Evolutionary conservation across 2,329 filamentous ascomycete genomes (phyloP).

Genomic region (Phoma sp.): DNA sequence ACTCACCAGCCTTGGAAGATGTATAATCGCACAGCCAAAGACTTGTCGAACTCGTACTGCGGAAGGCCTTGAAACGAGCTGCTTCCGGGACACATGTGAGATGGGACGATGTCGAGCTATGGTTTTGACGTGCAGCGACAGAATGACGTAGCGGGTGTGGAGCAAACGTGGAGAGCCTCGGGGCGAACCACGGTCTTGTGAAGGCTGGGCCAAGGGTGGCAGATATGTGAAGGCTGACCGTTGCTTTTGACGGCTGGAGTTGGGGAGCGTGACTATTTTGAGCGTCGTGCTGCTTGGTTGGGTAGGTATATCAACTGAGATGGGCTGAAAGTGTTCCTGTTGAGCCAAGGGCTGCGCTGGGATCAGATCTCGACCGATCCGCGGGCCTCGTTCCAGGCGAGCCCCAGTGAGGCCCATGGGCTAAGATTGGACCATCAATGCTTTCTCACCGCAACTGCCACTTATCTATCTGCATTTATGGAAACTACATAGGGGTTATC

Average conservation of each 20-base stretch:
- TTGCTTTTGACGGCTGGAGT: conserved; percentile 1
- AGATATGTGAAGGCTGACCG: background rate
- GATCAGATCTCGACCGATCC: conserved; percentile 32
- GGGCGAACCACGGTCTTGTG: conserved; percentile 4
- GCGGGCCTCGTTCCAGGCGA: conserved; percentile 22
- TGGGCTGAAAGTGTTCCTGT: conserved; percentile 31
- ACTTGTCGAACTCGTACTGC: conserved; percentile 36
- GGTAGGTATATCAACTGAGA: conserved; percentile 4
- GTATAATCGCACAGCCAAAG: conserved; percentile 30
- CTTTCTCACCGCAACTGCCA: conserved; percentile 16
- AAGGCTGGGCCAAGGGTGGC: conserved; percentile 3
- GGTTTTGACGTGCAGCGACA: conserved; percentile 24
- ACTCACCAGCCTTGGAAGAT: conserved; percentile 21
- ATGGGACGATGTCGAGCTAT: conserved; percentile 26
- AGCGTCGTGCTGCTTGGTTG: conserved; percentile 3
- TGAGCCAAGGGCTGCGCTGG: conserved; percentile 37
- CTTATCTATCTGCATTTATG: conserved; percentile 4
- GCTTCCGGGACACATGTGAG: conserved; percentile 37
- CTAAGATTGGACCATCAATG: conserved; percentile 26
- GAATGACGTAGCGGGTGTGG: conserved; percentile 33
- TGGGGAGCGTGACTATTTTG: conserved; percentile 2
- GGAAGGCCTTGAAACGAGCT: conserved; percentile 32
- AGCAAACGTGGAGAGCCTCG: conserved; percentile 13
- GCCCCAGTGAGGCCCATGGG: conserved; percentile 15
- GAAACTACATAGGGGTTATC: conserved; percentile 18